Percentiles rank a stretch among this genome's conserved stretches.
phyloP scores from a whole-genome alignment of 495 filamentous ascomycete species.

The Penicillium salamii region DNA sequence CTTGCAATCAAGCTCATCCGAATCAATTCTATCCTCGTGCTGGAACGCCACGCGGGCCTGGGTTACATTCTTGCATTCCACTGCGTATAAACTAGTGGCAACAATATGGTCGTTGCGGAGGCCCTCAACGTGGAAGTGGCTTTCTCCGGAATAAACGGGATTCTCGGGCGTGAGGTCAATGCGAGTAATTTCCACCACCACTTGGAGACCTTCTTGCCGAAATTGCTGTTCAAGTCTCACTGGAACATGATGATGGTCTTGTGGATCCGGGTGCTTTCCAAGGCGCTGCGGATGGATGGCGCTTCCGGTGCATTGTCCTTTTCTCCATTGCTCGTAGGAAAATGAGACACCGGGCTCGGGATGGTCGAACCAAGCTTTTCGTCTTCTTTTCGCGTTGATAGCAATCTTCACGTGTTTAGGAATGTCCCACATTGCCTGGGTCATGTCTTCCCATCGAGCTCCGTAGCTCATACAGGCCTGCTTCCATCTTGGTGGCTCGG shows the following conservation, averaged over 20 bases:
- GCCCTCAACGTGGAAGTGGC: conserved; percentile 2
- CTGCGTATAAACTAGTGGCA: conserved; percentile 1
- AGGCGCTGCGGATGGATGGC: background rate
- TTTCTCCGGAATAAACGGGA: background rate
- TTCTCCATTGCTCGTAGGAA: background rate
- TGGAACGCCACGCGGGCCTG: conserved; percentile 3
- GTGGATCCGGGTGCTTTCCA: background rate
- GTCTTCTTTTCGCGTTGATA: background rate
- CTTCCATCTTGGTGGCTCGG: background rate
- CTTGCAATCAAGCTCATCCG: background rate
- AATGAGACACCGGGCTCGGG: background rate
- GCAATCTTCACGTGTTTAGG: background rate
- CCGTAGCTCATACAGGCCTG: background rate
- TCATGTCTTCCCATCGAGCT: background rate
- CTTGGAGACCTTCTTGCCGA: background rate
- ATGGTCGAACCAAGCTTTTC: background rate
- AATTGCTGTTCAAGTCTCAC: background rate
- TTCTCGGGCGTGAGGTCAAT: conserved; percentile 2
- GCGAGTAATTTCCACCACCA: background rate
- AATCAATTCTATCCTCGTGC: background rate
- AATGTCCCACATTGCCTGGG: background rate
- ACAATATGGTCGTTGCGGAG: conserved; percentile 8
- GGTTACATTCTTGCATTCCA: conserved; percentile 6
- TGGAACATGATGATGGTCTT: background rate
- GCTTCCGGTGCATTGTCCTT: background rate